Conservation (phyloP, 805 yeast genomes). For the Vanderwaltozyma tropicalis region DNA sequence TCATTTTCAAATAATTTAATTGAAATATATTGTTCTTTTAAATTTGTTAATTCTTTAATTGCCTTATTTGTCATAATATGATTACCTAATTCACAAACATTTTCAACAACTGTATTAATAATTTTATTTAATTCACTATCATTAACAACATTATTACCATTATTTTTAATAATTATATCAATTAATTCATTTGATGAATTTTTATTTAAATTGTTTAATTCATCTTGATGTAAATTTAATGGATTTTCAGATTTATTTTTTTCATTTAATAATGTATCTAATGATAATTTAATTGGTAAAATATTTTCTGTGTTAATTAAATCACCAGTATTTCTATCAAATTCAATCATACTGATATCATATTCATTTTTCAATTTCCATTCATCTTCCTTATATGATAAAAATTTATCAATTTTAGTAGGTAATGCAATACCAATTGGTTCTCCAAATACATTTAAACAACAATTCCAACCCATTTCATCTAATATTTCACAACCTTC, state of each 20-base stretch:
- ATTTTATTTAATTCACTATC: conserved; percentile 9
- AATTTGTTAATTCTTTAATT: conserved; percentile 42
- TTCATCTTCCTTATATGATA: conserved; percentile 20
- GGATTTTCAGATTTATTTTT: conserved; percentile 19
- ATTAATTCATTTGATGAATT: neutral
- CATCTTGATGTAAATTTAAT: conserved; percentile 5
- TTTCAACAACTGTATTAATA: conserved; percentile 22
- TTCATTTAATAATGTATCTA: conserved; percentile 18
- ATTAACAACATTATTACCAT: neutral
- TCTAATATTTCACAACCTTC: conserved; percentile 82
- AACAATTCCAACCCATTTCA: conserved; percentile 64
- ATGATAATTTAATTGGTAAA: conserved; percentile 13
- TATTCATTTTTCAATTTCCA: conserved; percentile 13
- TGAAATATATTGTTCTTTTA: conserved; percentile 39
- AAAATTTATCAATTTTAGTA: conserved; percentile 22
- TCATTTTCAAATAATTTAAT: conserved; percentile 43
- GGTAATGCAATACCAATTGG: conserved; percentile 38
- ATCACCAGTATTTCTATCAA: conserved; percentile 10
- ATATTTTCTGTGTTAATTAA: conserved; percentile 7
- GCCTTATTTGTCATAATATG: conserved; percentile 45
- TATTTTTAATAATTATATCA: neutral
- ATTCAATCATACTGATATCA: conserved; percentile 13
- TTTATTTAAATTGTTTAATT: neutral
- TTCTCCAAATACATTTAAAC: conserved; percentile 33
- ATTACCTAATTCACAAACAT: conserved; percentile 48